These are phyloP conservation scores for Zygosaccharomyces sapae DNA, from an alignment of 1,139 yeast species.

Conservation along the genomic window DNA sequence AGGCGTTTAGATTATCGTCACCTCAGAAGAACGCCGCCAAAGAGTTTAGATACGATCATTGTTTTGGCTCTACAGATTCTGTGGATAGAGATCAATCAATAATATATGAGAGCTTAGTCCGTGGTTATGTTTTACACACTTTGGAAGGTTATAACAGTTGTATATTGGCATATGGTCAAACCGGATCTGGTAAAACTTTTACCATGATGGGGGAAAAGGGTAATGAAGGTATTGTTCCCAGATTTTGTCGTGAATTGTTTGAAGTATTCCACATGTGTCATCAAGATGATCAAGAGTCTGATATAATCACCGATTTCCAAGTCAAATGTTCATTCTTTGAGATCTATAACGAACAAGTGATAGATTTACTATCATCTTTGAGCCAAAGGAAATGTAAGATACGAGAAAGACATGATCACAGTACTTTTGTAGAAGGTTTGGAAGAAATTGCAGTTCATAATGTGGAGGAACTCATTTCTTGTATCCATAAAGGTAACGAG, in stretches of 20 bases:
- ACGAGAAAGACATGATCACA: slow-evolving; percentile 16
- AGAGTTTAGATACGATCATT: slow-evolving; percentile 11
- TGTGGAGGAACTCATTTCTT: slow-evolving; percentile 21
- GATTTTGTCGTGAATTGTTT: slow-evolving; percentile 16
- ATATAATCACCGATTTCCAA: slow-evolving; percentile 8
- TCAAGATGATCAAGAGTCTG: slow-evolving; percentile 8
- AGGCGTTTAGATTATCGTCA: not conserved
- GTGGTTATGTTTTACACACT: slow-evolving; percentile 32
- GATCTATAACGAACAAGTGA: slow-evolving; percentile 72
- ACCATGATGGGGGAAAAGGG: slow-evolving; percentile 68
- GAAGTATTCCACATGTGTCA: slow-evolving; percentile 12
- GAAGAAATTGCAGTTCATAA: slow-evolving; percentile 9
- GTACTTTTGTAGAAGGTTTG: slow-evolving; percentile 17
- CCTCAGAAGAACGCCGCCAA: slow-evolving; percentile 3
- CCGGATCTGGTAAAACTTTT: slow-evolving; percentile 88
- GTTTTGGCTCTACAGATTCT: slow-evolving; percentile 8
- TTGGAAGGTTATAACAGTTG: slow-evolving; percentile 84
- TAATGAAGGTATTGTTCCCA: slow-evolving; percentile 63
- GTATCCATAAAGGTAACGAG: slow-evolving; percentile 49
- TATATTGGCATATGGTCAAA: slow-evolving; percentile 91
- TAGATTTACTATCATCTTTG: slow-evolving; percentile 50
- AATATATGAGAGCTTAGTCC: slow-evolving; percentile 11
- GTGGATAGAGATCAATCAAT: slow-evolving; percentile 9
- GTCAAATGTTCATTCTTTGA: slow-evolving; percentile 43
- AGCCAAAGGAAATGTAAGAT: slow-evolving; percentile 11